Evolutionary conservation across 352 stramenopile genomes (phyloP), one percentile per base, ranked within the genome.

Genomic region (Ophiocytium majus): DNA sequence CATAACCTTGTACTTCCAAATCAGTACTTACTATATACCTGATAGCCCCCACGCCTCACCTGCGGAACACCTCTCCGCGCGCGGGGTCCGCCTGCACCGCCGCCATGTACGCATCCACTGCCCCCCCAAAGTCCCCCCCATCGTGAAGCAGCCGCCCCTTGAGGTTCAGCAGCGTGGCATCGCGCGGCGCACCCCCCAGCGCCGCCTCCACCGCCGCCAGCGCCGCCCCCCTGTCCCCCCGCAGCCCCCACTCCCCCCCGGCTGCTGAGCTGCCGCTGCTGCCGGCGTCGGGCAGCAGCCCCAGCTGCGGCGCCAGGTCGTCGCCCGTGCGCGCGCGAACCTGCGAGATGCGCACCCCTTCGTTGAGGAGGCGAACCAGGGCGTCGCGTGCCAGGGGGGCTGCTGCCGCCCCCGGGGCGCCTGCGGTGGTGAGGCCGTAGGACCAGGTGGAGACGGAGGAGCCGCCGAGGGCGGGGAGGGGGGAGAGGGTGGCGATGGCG

Each of bases 321-420:
- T 80, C 34, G 35, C 37, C 49, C 28, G 79, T 9, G 17, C 19
- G n/a, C 50, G 32, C 79, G 32, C 82, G n/a, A 14, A 88, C 57
- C 84, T 88, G 84, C 43, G 64, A 66, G 76, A 86, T n/a, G 43
- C 81, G 81, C 32, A 71, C 50, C 23, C 84, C 84, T 31, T 82
- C 82, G 75, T 88, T 88, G 31, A 88, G 84, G 71, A 88, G 87
- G n/a, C 78, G 84, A 28, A 63, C 82, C 35, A 88, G 79, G 0
- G 63, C 82, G 33, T 88, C 84, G 49, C 79, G 34, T 49, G 82
- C 57, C 43, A 88, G 84, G 0, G 81, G 36, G 19, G 82, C 84
- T 36, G 79, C 75, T 28, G 82, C 84, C 34, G 79, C 80, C 19
- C 83, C 81, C 37, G 81, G 76, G 37, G 84, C 81, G 36, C 74